Conservation (phyloP, 2,329 filamentous ascomycete species). For the Penicillium sp. region DNA sequence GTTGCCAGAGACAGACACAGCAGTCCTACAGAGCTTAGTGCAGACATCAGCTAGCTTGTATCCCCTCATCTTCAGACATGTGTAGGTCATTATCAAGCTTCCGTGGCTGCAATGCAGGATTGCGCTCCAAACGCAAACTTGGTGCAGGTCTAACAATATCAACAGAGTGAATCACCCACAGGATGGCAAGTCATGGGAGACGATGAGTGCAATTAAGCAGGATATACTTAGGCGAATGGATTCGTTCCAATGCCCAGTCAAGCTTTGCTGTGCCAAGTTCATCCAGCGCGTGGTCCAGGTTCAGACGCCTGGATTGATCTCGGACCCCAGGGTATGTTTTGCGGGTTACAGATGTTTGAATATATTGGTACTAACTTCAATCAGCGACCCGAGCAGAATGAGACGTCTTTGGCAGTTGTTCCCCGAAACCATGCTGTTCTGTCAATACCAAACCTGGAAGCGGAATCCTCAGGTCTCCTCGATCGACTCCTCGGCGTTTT, state of each 20-base stretch:
- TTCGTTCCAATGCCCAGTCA: conserved; percentile 68
- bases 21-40: conserved; percentile 80
- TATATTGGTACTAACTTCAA: conserved; percentile 11
- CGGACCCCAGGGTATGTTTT: conserved; percentile 73
- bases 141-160: conserved; percentile 29
- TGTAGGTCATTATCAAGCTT: conserved; percentile 57
- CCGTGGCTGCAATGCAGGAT: neutral
- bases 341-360: neutral
- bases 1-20: conserved; percentile 69
- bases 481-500: conserved; percentile 83
- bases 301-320: conserved; percentile 78
- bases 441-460: conserved; percentile 77
- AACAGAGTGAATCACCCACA: conserved; percentile 80
- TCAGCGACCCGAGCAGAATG: conserved; percentile 69
- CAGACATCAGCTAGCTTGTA: conserved; percentile 92
- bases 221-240: conserved; percentile 90
- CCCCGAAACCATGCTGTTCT: conserved; percentile 79
- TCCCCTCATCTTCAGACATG: conserved; percentile 85
- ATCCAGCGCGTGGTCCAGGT: conserved; percentile 88
- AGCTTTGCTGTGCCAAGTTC: conserved; percentile 96
- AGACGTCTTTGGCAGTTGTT: conserved; percentile 83
- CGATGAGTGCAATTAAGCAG: conserved; percentile 83
- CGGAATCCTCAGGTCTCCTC: conserved; percentile 84
- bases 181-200: conserved; percentile 79
- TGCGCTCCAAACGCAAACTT: neutral